A percentile compares a stretch with the other conserved stretches of the same genome.
phyloP scores from a whole-genome alignment of 441 rosid species.

The Heliophila coronopifolia region DNA sequence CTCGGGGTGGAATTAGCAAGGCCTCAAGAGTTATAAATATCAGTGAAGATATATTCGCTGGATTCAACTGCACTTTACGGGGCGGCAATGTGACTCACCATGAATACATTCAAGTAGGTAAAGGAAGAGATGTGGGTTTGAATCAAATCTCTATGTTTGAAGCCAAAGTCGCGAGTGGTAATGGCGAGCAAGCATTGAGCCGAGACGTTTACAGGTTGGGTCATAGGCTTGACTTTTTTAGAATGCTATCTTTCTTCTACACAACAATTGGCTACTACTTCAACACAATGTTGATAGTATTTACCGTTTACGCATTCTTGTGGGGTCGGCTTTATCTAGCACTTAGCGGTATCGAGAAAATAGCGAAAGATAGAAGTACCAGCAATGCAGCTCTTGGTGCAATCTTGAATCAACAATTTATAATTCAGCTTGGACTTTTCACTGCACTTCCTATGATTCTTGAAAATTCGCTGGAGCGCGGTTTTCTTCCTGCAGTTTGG shows the following conservation, averaged over 20 bases:
- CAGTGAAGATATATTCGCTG: slow-evolving; percentile 99
- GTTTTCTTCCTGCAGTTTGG: slow-evolving; percentile 84
- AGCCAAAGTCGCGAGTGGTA: slow-evolving; percentile 98
- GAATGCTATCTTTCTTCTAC: slow-evolving; percentile 98
- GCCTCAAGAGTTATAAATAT: slow-evolving; percentile 94
- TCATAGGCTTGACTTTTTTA: slow-evolving; percentile 94
- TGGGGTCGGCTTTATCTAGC: too few relatives aligned
- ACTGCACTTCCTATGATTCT: slow-evolving; percentile 97
- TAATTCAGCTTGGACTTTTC: slow-evolving; percentile 90
- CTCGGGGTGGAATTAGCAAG: slow-evolving; percentile 98
- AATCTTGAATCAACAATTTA: slow-evolving; percentile 91
- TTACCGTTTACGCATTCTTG: too few relatives aligned
- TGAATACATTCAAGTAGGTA: slow-evolving; percentile 99
- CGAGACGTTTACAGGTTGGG: slow-evolving; percentile 96
- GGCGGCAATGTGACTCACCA: slow-evolving; percentile 99
- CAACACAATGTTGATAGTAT: slow-evolving; percentile 68
- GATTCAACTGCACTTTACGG: slow-evolving; percentile 96
- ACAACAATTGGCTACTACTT: slow-evolving; percentile 97
- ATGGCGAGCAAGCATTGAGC: slow-evolving; percentile 97
- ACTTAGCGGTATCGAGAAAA: too few relatives aligned
- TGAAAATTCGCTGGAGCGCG: slow-evolving; percentile 83
- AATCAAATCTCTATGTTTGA: slow-evolving; percentile 99
- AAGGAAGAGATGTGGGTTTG: slow-evolving; percentile 98
- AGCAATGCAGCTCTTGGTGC: slow-evolving; percentile 69
- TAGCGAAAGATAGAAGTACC: too few relatives aligned